A percentile compares a stretch with the other conserved stretches of the same genome.
These are phyloP conservation scores for Syzygium malaccense DNA, from an alignment of 441 rosid genomes.

Conservation along the genomic window DNA sequence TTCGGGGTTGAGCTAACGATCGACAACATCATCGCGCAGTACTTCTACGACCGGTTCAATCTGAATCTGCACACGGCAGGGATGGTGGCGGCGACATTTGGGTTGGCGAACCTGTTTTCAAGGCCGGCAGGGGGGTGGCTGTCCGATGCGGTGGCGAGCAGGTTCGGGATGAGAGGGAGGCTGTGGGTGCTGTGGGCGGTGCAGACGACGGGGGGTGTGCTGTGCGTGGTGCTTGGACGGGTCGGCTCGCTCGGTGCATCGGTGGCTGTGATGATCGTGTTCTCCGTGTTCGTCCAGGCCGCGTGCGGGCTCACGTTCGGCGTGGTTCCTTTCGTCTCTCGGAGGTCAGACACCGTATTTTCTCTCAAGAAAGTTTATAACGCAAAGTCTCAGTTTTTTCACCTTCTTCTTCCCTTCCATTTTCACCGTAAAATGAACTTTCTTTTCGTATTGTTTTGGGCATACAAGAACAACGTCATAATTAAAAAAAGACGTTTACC, in stretches of 20 bases:
- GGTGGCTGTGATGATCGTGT: slow-evolving; percentile 42
- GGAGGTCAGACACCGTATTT: slow-evolving; percentile 28
- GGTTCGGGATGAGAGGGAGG: slow-evolving; percentile 75
- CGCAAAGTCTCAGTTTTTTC: background rate
- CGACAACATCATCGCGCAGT: slow-evolving; percentile 68
- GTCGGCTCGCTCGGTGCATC: slow-evolving; percentile 32
- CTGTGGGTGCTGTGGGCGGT: slow-evolving; percentile 62
- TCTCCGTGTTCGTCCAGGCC: slow-evolving; percentile 66
- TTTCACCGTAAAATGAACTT: background rate
- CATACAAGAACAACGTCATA: background rate
- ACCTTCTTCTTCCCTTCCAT: background rate
- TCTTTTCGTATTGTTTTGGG: background rate
- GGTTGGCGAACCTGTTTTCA: slow-evolving; percentile 50
- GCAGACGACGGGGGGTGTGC: slow-evolving; percentile 52
- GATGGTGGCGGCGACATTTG: slow-evolving; percentile 63
- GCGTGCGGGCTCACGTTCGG: slow-evolving; percentile 75
- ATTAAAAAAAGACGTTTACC: background rate
- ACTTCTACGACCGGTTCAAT: slow-evolving; percentile 61
- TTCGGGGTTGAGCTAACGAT: slow-evolving; percentile 68
- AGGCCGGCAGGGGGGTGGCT: slow-evolving; percentile 60
- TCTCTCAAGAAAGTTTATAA: background rate
- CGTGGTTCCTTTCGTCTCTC: slow-evolving; percentile 64
- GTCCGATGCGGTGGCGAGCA: slow-evolving; percentile 32
- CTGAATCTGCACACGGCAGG: slow-evolving; percentile 69
- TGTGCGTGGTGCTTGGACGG: slow-evolving; percentile 42